A percentile compares a stretch with the other conserved stretches of the same genome.
These are phyloP conservation scores for Cyclotella choctawhatcheeana DNA, from an alignment of 108 stramenopile genomes.

Conservation along the genomic window DNA sequence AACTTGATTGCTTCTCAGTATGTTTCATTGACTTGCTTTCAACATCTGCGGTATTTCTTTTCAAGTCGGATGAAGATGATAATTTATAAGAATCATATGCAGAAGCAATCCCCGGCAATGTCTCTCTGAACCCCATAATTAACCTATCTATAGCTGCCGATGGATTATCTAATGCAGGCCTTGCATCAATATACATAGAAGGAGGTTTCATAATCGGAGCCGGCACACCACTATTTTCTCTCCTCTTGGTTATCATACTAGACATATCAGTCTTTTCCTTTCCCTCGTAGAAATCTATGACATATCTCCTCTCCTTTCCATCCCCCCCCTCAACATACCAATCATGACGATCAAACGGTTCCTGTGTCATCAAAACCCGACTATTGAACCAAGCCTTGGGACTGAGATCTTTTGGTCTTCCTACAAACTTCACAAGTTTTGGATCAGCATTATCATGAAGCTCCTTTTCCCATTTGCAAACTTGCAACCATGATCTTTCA, in stretches of 20 bases:
- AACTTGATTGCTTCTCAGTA: background rate
- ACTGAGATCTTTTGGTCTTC: constrained; percentile 88
- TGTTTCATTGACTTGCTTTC: background rate
- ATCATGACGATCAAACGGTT: constrained; percentile 98
- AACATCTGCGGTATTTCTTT: background rate
- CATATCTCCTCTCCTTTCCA: constrained; percentile 81
- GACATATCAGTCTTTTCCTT: constrained; percentile 35
- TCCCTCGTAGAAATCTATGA: constrained; percentile 95
- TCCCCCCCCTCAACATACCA: constrained; percentile 87
- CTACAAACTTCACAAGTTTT: constrained; percentile 85
- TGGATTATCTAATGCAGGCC: constrained; percentile 88
- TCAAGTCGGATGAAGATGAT: background rate
- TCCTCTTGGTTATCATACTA: background rate
- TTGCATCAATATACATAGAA: constrained; percentile 91
- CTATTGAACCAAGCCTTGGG: constrained; percentile 92
- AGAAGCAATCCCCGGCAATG: constrained; percentile 77
- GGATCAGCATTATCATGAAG: constrained; percentile 55
- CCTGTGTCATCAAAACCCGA: constrained; percentile 67
- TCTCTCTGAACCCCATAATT: constrained; percentile 62
- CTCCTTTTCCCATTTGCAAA: constrained; percentile 76
- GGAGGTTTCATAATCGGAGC: constrained; percentile 31
- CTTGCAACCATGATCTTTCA: constrained; percentile 89
- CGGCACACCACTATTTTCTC: background rate
- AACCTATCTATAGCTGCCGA: constrained; percentile 70
- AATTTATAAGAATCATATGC: constrained; percentile 37